phyloP scores from a whole-genome alignment of 768 basidiomycete species.

The Boletellus ananas region DNA sequence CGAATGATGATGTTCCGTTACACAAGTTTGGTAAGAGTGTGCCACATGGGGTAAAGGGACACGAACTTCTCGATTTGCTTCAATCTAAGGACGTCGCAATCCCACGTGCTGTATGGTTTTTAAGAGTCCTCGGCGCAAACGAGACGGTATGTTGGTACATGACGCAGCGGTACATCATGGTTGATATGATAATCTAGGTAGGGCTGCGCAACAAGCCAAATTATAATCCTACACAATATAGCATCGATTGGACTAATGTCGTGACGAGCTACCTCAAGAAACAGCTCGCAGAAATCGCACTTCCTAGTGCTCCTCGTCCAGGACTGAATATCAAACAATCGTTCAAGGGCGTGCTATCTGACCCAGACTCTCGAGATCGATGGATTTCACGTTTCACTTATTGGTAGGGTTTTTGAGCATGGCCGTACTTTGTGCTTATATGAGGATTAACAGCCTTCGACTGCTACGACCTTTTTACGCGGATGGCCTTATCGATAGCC shows the following conservation, averaged over 20 bases:
- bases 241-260: conserved; percentile 79
- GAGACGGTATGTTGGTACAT: conserved; percentile 56
- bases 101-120: conserved; percentile 81
- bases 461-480: conserved; percentile 73
- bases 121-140: conserved; percentile 82
- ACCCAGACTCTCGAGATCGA: conserved; percentile 61
- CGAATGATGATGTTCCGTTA: conserved; percentile 75
- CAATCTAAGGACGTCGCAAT: conserved; percentile 75
- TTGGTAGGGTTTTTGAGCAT: conserved; percentile 43
- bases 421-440: neutral
- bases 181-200: conserved; percentile 40
- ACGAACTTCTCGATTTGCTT: conserved; percentile 76
- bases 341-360: conserved; percentile 78
- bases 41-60: conserved; percentile 82
- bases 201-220: conserved; percentile 72
- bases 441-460: conserved; percentile 46
- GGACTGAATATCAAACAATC: conserved; percentile 79
- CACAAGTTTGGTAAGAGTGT: conserved; percentile 81
- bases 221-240: conserved; percentile 83
- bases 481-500: conserved; percentile 77
- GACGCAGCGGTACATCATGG: neutral
- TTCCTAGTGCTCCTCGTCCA: conserved; percentile 74
- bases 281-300: conserved; percentile 70
- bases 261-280: conserved; percentile 82
- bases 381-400: conserved; percentile 82